A percentile compares a stretch with the other conserved stretches of the same genome.
phyloP scores from a whole-genome alignment of 768 basidiomycete species.

The Infundibulicybe gibba region DNA sequence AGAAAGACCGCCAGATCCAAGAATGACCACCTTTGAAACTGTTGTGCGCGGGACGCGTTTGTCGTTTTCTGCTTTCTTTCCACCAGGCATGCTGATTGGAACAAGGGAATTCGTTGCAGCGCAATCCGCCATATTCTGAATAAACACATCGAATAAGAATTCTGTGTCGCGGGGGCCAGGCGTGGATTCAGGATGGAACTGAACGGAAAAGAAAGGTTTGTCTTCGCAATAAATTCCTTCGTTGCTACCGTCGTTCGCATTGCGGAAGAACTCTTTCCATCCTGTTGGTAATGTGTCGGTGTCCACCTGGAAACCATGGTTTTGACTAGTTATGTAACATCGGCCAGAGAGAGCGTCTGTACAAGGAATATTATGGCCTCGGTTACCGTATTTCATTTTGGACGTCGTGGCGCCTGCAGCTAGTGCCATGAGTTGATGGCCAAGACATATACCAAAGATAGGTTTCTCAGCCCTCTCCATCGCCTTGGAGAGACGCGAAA shows the following conservation, averaged over 20 bases:
- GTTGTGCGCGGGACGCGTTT: slow-evolving; percentile 63
- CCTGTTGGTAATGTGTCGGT: slow-evolving; percentile 68
- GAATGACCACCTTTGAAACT: slow-evolving; percentile 92
- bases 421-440: slow-evolving; percentile 94
- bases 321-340: slow-evolving; percentile 99
- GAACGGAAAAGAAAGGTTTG: slow-evolving; percentile 97
- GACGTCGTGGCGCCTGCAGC: slow-evolving; percentile 92
- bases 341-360: slow-evolving; percentile 90
- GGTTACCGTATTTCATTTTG: slow-evolving; percentile 99
- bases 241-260: slow-evolving; percentile 96
- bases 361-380: slow-evolving; percentile 98
- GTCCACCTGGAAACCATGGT: slow-evolving; percentile 97
- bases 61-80: slow-evolving; percentile 82
- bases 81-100: slow-evolving; percentile 71
- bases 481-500: slow-evolving; percentile 59
- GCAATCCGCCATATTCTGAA: slow-evolving; percentile 81
- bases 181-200: slow-evolving; percentile 98
- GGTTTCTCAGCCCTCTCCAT: slow-evolving; percentile 76
- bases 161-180: slow-evolving; percentile 98
- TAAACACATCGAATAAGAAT: slow-evolving; percentile 97
- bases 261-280: slow-evolving; percentile 94
- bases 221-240: slow-evolving; percentile 94
- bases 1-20: slow-evolving; percentile 95
- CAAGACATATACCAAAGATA: slow-evolving; percentile 98
- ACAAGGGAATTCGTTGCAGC: slow-evolving; percentile 48